Evolutionary conservation across 2,329 filamentous ascomycete species (phyloP).

Genomic region (Tolypocladium amazonense): DNA sequence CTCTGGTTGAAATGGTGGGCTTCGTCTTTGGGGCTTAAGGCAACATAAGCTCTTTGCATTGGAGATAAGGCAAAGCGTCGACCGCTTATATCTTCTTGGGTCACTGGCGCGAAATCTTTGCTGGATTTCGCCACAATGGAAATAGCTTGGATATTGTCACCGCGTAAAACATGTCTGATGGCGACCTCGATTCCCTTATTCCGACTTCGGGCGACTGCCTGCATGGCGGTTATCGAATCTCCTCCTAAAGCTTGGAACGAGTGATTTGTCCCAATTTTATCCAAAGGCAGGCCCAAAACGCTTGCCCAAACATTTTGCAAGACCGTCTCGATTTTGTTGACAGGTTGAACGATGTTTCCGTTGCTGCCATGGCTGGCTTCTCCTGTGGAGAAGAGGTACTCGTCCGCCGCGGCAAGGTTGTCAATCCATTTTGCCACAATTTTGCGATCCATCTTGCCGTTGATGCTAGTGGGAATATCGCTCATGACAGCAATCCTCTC

Average conservation of each 20-base stretch:
- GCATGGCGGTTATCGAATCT: not conserved
- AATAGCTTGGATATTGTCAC: not conserved
- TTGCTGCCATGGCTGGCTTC: not conserved
- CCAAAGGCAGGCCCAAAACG: not conserved
- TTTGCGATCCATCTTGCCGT: not conserved
- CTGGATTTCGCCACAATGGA: not conserved
- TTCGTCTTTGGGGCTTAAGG: not conserved
- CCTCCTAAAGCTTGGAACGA: not conserved
- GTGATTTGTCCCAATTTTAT: not conserved
- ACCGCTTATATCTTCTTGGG: not conserved
- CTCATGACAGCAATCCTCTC: not conserved
- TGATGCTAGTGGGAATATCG: not conserved
- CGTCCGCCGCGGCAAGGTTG: not conserved
- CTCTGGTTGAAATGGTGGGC: not conserved
- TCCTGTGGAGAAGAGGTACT: not conserved
- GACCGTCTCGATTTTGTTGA: not conserved
- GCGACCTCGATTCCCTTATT: not conserved
- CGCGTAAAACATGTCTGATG: not conserved
- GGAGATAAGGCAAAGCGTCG: not conserved
- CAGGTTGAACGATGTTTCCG: not conserved
- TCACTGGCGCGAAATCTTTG: not conserved
- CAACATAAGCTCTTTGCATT: not conserved
- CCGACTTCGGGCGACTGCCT: not conserved
- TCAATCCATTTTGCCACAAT: not conserved
- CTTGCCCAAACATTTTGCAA: not conserved